Base-by-base conservation (phyloP, 441 rosid species). In the Jatropha podagrica region DNA sequence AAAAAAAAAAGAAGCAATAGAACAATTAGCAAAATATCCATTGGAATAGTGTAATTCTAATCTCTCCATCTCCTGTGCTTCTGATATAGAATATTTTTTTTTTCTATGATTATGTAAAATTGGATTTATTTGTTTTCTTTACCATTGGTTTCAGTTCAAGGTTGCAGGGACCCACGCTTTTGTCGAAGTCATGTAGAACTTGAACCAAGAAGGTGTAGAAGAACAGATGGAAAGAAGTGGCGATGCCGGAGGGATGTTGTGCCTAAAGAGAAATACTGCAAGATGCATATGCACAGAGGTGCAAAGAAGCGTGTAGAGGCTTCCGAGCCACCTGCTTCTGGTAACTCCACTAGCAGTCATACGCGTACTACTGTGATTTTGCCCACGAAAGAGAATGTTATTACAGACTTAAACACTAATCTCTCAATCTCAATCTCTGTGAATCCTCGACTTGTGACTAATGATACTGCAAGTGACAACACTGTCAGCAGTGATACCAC, bases 141-240 rank as follows among this genome's bases (percentile, higher is more conserved):
- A 13, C 26, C 7, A 7, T 14, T 65, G n/a, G 54, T 60, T 74
- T 66, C 77, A 58, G 80, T 77, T 69, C 65, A 77, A 84, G 89
- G 82, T 44, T 77, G 79, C 82, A 75, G 78, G 40, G 72, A 79
- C 26, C 40, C 79, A 44, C 17, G 65, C 72, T 63, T 75, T 49
- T 68, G 71, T 44, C 79, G 72, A 76, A 81, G 75, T 60, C 81
- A 82, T 60, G 65, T 52, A 68, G 91, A 84, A 49, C 82, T 74
- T 55, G 91, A 84, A 79, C 83, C 76, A 15, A 84, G 88, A 72
- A 87, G 96, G 76, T 93, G 95, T 68, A 76, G 88, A 79, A 91
- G 96, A 84, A 93, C 95, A 27, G 96, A 91, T 68, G 96, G 96
- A 65, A 91, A 86, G 86, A 87, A 85, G 74, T 91, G 97, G 96